These are phyloP conservation scores for Pestalotiopsis sp. DNA, from an alignment of 2,329 filamentous ascomycete genomes.

Conservation along the genomic window DNA sequence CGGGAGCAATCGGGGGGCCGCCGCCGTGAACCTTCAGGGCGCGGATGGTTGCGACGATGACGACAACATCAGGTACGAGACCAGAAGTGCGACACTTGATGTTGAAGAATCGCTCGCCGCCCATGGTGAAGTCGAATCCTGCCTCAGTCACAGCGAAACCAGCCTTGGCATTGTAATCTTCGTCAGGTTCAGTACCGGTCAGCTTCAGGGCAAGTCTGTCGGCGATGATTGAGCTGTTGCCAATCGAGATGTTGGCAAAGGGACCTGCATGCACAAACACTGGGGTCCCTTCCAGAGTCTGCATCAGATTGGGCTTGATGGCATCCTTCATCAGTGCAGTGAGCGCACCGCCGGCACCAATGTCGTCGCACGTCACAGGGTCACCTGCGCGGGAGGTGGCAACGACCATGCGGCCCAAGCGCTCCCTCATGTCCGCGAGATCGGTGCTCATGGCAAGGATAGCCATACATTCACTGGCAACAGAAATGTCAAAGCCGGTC, in stretches of 20 bases:
- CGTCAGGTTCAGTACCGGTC: conserved; percentile 88
- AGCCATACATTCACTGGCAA: conserved; percentile 97
- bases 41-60: conserved; percentile 92
- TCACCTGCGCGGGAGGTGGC: conserved; percentile 83
- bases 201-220: conserved; percentile 96
- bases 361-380: conserved; percentile 92
- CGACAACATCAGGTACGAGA: conserved; percentile 87
- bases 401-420: conserved; percentile 93
- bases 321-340: conserved; percentile 97
- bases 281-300: conserved; percentile 93
- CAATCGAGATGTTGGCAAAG: conserved; percentile 98
- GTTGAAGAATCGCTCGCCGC: conserved; percentile 99
- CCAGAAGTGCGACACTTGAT: conserved; percentile 98
- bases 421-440: conserved; percentile 85
- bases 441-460: conserved; percentile 91
- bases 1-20: conserved; percentile 88
- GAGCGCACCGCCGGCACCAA: conserved; percentile 88
- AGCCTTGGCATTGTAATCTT: conserved; percentile 77
- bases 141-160: conserved; percentile 97
- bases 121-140: conserved; percentile 99
- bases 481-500: conserved; percentile 96
- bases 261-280: conserved; percentile 97
- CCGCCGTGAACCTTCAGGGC: conserved; percentile 97
- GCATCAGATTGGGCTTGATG: conserved; percentile 99
- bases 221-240: conserved; percentile 91